These are phyloP conservation scores for Phytophthora cajani DNA, from an alignment of 352 stramenopile species.

Conservation along the genomic window DNA sequence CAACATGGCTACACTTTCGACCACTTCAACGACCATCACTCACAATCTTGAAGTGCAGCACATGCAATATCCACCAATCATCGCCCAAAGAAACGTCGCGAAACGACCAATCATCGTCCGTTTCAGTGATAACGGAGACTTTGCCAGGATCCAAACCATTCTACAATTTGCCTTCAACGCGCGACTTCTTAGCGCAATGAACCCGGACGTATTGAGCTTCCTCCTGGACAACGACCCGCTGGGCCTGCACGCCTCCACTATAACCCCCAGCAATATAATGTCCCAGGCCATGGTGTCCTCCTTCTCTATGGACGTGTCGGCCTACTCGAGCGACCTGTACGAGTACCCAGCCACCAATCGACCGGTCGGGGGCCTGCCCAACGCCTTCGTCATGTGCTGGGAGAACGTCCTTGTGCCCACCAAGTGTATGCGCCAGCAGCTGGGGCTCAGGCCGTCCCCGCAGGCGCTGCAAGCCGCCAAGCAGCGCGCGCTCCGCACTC, in stretches of 20 bases:
- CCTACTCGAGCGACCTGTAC: conserved; percentile 64
- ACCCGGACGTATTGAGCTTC: conserved; percentile 40
- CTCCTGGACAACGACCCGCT: conserved; percentile 28
- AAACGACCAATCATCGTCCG: conserved; percentile 30
- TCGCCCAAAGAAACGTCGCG: neutral
- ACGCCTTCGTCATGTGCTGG: conserved; percentile 73
- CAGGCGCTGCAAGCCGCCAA: conserved; percentile 56
- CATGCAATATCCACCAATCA: conserved; percentile 8
- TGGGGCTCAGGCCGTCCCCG: conserved; percentile 50
- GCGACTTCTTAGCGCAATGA: conserved; percentile 23
- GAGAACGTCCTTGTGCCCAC: conserved; percentile 69
- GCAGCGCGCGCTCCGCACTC: conserved; percentile 49
- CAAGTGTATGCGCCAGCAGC: conserved; percentile 69
- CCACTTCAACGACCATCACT: conserved; percentile 29
- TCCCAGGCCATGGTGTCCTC: conserved; percentile 63
- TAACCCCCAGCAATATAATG: conserved; percentile 36
- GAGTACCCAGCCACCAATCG: conserved; percentile 51
- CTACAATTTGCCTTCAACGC: conserved; percentile 21
- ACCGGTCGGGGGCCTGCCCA: conserved; percentile 35
- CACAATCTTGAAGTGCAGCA: neutral
- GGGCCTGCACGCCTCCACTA: neutral
- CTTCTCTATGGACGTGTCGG: conserved; percentile 68
- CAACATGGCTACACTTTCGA: conserved; percentile 7
- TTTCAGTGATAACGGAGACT: conserved; percentile 8
- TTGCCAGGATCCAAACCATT: conserved; percentile 12